Conservation (phyloP, 495 filamentous ascomycete genomes). For the Penicillium ucsense region DNA sequence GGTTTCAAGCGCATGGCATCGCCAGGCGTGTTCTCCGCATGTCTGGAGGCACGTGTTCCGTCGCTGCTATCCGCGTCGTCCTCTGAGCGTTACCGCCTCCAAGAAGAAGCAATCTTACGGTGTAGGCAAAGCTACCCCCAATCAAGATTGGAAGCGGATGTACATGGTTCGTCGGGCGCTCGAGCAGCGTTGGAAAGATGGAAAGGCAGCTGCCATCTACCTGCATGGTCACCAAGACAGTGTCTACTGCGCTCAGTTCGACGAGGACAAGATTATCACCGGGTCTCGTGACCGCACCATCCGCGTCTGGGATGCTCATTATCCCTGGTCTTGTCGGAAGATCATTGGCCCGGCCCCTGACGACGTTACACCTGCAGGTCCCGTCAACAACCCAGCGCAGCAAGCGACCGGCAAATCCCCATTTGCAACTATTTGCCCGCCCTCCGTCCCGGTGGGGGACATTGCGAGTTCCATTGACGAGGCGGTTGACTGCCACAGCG, state of each 20-base stretch:
- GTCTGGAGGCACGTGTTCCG: conserved; percentile 76
- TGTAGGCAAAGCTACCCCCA: conserved; percentile 37
- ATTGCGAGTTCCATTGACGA: conserved; percentile 22
- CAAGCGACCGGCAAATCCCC: conserved; percentile 32
- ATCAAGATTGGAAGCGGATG: conserved; percentile 79
- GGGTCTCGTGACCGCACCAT: conserved; percentile 93
- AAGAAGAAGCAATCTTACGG: conserved; percentile 36
- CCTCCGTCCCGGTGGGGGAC: conserved; percentile 22
- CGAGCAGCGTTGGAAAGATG: conserved; percentile 67
- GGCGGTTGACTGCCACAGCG: conserved; percentile 54
- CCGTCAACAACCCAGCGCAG: conserved; percentile 28
- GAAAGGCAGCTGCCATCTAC: conserved; percentile 71
- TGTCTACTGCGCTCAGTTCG: conserved; percentile 96
- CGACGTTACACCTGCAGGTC: conserved; percentile 17
- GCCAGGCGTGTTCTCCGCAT: conserved; percentile 50
- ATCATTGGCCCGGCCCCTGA: conserved; percentile 53
- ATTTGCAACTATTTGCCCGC: conserved; percentile 38
- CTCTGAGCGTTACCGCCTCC: conserved; percentile 34
- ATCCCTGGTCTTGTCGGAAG: conserved; percentile 67
- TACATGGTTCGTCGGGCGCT: conserved; percentile 66
- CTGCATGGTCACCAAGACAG: conserved; percentile 88
- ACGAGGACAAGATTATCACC: conserved; percentile 95
- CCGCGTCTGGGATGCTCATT: conserved; percentile 84
- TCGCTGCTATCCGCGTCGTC: conserved; percentile 43
- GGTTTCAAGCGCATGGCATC: conserved; percentile 56